Base-by-base conservation (phyloP, 345 rosid genomes). In the Diplotaxis tenuifolia region DNA sequence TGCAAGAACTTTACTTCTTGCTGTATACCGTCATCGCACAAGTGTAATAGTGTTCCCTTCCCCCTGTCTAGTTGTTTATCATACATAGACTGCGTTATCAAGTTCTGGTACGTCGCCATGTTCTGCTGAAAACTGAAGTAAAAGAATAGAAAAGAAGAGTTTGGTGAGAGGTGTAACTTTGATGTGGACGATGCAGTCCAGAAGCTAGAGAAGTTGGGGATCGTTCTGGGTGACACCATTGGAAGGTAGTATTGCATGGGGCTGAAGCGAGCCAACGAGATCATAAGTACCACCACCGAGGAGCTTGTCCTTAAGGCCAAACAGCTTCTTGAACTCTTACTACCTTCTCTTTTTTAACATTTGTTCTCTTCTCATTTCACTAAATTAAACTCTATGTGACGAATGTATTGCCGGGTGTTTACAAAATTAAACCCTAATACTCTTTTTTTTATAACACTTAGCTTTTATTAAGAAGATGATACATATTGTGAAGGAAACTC, bases 1-100 rank as follows among this genome's bases (percentile, higher is more conserved):
- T 56, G 61, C 29, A 54, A 40, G 45, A 47, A 83, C 89, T 76
- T 50, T 81, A 95, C 99, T 87, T 95, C 99, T 85, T 95, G 97
- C 70, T 95, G 99, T 82, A 95, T 88, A 62, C 92, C 99, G 65
- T 95, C 97, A 67, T 95, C 99, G 29, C 99, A 95, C 75, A 95
- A 80, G 79, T 95, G 99, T 72, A 95, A 86, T 53, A 95, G 91
- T 15, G 99, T 95, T 53, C 99, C 99, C 83, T 56, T 88, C 75
- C 99, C 99, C 76, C 99, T 95, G 75, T 92, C 99, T 36, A 95
- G 86, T 71, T 92, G 99, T 74, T 95, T 95, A 77, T 95, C 96
- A 73, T 92, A 95, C 96, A 92, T 88, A 62, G 98, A 95, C 78
- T 88, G 92, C 3, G 97, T 92, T 55, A 95, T 95, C 82, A 95